Conservation (phyloP, 257 asterid genomes). For the Linderniella brevidens region DNA sequence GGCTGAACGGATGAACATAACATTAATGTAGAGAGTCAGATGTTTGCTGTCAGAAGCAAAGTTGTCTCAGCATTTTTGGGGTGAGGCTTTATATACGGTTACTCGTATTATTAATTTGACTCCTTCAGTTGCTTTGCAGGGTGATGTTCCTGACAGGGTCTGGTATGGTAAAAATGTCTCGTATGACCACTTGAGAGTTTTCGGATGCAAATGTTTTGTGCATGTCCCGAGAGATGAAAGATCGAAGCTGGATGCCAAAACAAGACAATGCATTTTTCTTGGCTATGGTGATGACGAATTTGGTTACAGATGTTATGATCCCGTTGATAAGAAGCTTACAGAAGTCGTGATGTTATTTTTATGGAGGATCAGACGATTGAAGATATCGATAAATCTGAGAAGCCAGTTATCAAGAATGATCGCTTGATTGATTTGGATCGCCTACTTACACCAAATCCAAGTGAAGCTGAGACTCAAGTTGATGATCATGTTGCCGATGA, state of each 20-base stretch:
- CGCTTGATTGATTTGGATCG: too few species aligned
- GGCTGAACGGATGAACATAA: neutral
- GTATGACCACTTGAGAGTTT: neutral
- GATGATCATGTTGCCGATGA: too few species aligned
- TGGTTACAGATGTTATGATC: too few species aligned
- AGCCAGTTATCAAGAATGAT: too few species aligned
- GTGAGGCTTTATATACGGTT: neutral
- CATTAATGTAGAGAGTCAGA: neutral
- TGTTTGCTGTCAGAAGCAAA: neutral
- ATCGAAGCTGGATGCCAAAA: neutral
- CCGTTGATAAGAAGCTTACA: too few species aligned
- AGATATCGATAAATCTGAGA: too few species aligned
- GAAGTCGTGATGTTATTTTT: too few species aligned
- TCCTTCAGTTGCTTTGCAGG: neutral
- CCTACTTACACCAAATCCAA: too few species aligned
- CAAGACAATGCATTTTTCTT: neutral
- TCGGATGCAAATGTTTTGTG: neutral
- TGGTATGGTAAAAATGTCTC: neutral
- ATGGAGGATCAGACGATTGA: too few species aligned
- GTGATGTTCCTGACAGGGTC: neutral
- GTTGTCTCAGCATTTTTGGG: neutral
- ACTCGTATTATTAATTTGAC: neutral
- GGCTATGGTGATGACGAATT: neutral
- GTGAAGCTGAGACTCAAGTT: too few species aligned
- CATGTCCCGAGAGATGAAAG: neutral